These are phyloP conservation scores for Daedaleopsis nitida DNA, from an alignment of 768 basidiomycete species.

Conservation along the genomic window DNA sequence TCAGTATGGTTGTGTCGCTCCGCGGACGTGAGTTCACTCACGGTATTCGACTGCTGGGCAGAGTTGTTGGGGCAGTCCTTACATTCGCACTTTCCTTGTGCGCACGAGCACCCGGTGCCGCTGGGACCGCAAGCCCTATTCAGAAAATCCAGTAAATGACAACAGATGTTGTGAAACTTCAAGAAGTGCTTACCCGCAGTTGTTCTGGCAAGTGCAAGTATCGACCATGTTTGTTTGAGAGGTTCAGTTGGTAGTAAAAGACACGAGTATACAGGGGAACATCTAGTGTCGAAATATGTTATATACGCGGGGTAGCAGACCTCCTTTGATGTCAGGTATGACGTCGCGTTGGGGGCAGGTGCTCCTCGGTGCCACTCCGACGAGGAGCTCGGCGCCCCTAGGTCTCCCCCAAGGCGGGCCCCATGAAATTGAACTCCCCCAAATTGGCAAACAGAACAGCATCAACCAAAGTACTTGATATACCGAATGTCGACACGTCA, in stretches of 20 bases:
- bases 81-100: slow-evolving; percentile 35
- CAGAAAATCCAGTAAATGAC: background rate
- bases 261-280: background rate
- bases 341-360: no score
- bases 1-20: slow-evolving; percentile 1
- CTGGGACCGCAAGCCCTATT: slow-evolving; percentile 33
- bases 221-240: slow-evolving; percentile 24
- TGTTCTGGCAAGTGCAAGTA: slow-evolving; percentile 32
- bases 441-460: no score
- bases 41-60: slow-evolving; percentile 15
- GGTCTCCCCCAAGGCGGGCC: no score
- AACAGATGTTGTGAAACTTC: background rate
- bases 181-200: slow-evolving; percentile 35
- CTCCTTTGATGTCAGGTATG: no score
- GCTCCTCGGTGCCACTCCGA: no score
- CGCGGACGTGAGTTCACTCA: slow-evolving; percentile 7
- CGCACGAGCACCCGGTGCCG: slow-evolving; percentile 35
- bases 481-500: no score
- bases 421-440: no score
- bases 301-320: no score
- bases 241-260: background rate
- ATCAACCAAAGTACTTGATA: no score
- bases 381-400: no score
- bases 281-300: no score
- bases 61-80: slow-evolving; percentile 32